Evolutionary conservation across 192 early-diverging fungal genomes (phyloP), one percentile per base, ranked within the genome.

Genomic region (Dimargaris verticillata): DNA sequence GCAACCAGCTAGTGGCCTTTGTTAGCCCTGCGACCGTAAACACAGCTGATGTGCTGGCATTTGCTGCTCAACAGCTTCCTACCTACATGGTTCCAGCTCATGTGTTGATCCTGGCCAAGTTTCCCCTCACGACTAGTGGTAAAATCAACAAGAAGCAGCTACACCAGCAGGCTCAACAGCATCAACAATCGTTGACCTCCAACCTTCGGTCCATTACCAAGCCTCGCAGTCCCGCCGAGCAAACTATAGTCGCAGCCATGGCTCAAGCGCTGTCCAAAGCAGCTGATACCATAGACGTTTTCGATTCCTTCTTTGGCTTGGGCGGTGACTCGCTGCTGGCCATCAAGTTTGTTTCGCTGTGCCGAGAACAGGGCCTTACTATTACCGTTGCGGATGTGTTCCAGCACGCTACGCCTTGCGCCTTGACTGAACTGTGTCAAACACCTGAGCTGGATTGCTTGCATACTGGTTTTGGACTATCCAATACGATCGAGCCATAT

Each of bases 1-100:
- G 5, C 47, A 18, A 67, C 20, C 28, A 51, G 18, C 44, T 74
- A 53, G 61, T 74, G 28, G 71, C 33, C 25, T 74, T 57, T 61
- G 25, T 70, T 15, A 53, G 64, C 11, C 73, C 73, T 24, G 28
- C 10, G 3, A 28, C 24, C 11, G 18, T 66, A 20, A 45, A 65
- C 33, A n/a, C 47, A 0, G 53, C 47, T 20, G 18, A 24, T 2
- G 17, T 49, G 22, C 47, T 49, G 47, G 2, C 17, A 10, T 24
- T 20, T 24, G 18, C 22, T 10, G 2, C 5, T 49, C 17, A 18
- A 20, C 47, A 10, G 5, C 47, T 49, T 20, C 47, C 47, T 10
- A 18, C 17, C 10, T 49, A 49, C 10, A 49, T 49, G 47, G 47
- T 49, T 49, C 47, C 47, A 2, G 18, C 5, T 2, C 10, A 49